phyloP scores from a whole-genome alignment of 225 moss, liverwort and hornwort genomes.

The Pseudisothecium myosuroides region DNA sequence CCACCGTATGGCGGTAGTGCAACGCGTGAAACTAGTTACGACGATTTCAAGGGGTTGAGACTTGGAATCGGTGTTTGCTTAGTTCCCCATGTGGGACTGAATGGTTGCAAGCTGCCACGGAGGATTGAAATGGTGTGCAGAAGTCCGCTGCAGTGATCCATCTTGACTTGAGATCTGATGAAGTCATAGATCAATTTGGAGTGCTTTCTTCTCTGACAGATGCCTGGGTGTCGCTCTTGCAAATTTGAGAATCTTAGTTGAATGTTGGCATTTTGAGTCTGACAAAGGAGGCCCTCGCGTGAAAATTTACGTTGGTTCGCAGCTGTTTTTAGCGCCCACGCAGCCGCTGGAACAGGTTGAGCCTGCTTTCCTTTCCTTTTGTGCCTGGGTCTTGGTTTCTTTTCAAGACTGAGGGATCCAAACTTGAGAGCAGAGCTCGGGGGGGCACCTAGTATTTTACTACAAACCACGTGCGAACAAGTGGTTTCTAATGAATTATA shows the following conservation, averaged over 20 bases:
- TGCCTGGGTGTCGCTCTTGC: neutral
- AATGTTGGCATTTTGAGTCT: neutral
- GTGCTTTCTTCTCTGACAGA: neutral
- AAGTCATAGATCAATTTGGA: neutral
- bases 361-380: neutral
- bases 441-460: too few relatives aligned
- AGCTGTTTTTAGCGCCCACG: neutral
- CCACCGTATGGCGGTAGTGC: neutral
- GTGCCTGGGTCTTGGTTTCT: neutral
- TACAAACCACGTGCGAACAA: too few relatives aligned
- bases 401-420: neutral
- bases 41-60: neutral
- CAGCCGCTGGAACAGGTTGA: neutral
- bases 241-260: neutral
- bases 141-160: neutral
- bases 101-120: neutral
- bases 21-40: neutral
- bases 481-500: too few relatives aligned
- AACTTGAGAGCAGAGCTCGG: neutral
- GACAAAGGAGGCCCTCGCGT: neutral
- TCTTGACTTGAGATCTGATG: neutral
- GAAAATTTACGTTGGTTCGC: neutral
- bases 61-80: neutral
- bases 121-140: neutral
- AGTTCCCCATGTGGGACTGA: neutral